Conservation (phyloP, 352 stramenopile genomes). For the Pythium aristosporum region DNA sequence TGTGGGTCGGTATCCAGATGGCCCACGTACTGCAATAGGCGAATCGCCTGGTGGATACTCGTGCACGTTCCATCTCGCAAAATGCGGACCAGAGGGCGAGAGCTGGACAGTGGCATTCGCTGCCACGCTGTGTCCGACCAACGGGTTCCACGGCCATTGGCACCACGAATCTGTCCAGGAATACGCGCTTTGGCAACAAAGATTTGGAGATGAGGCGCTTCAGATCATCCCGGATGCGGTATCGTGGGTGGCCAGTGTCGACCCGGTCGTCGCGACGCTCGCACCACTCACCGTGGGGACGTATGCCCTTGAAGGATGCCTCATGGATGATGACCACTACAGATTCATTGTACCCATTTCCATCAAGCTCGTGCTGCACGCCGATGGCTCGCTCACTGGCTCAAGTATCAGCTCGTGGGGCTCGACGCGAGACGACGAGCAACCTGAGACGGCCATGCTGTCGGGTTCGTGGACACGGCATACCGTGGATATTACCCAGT, state of each 20-base stretch:
- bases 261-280: background rate
- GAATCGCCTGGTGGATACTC: background rate
- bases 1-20: background rate
- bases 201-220: too few species aligned
- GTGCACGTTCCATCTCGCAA: background rate
- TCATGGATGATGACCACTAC: background rate
- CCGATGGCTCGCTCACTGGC: too few species aligned
- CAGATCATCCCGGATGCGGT: too few species aligned
- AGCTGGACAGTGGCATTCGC: constrained; percentile 1
- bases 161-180: background rate
- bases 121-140: background rate
- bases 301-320: background rate
- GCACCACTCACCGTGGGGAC: background rate
- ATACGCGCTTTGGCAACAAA: too few species aligned
- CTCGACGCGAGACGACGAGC: too few species aligned
- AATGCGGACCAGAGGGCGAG: background rate
- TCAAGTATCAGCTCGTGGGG: too few species aligned
- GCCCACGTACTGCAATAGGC: too few species aligned
- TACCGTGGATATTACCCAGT: too few species aligned
- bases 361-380: background rate
- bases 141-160: background rate
- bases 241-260: background rate
- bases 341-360: background rate
- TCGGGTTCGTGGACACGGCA: background rate
- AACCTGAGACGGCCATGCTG: too few species aligned